A percentile compares a stretch with the other conserved stretches of the same genome.
These are phyloP conservation scores for Fusarium abutilonis DNA, from an alignment of 2,329 filamentous ascomycete species.

Conservation along the genomic window DNA sequence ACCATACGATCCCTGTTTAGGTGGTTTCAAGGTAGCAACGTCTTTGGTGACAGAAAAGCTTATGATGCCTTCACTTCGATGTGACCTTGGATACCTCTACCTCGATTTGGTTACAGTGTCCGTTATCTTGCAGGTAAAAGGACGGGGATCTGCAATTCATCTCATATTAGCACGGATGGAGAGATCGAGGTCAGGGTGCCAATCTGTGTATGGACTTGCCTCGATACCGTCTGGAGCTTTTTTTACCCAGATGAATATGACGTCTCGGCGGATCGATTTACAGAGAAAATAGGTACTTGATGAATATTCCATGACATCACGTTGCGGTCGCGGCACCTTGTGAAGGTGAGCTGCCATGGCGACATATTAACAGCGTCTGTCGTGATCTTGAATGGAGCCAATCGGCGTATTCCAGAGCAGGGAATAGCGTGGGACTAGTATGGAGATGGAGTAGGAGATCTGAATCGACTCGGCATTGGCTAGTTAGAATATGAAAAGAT, in stretches of 20 bases:
- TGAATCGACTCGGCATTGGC: too few species aligned
- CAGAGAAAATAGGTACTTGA: neutral
- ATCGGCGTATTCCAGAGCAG: neutral
- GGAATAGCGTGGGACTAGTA: neutral
- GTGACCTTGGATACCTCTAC: neutral
- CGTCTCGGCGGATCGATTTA: neutral
- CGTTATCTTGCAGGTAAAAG: neutral
- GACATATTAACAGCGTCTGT: constrained; percentile 26
- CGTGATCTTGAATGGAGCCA: constrained; percentile 11
- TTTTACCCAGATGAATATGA: neutral
- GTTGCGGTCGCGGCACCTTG: neutral
- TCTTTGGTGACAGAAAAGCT: neutral
- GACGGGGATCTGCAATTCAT: neutral
- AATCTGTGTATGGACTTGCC: neutral
- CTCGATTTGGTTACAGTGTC: rapidly evolving
- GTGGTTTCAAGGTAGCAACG: neutral
- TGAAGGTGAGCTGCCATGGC: constrained; percentile 13
- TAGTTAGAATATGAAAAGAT: too few species aligned
- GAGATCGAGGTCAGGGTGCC: neutral
- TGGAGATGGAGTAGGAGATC: too few species aligned
- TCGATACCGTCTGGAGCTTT: neutral
- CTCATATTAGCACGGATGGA: neutral
- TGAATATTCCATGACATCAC: constrained; percentile 16
- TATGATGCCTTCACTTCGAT: constrained; percentile 5
- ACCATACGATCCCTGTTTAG: constrained; percentile 23